Evolutionary conservation across 257 asterid species (phyloP), one percentile per base, ranked within the genome.

Genomic region (Plectranthus barbatus): DNA sequence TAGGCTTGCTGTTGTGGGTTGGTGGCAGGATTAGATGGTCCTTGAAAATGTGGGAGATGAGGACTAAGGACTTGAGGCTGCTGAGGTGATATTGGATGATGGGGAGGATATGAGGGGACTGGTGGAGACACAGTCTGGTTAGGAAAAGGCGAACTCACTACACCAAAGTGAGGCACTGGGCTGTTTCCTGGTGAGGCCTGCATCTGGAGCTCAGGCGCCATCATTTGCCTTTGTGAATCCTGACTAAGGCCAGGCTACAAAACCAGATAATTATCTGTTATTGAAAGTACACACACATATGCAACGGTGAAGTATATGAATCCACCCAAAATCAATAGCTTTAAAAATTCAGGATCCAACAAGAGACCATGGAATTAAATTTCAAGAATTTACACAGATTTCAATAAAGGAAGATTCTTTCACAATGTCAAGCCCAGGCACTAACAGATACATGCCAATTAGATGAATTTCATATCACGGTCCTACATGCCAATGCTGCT

Each of bases 1-100:
- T 79, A 83, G 29, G 88, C 84, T 76, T 83, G 96, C 57, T 86
- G 91, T 75, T 90, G 97, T 19, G 85, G 60, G 55, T 47, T 81
- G 62, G 83, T 65, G 55, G 80, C 71, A 46, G 81, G 95, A 76
- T 78, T 92, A 44, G 81, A 52, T 13, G 74, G 64, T 61, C 92
- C 97, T 65, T 79, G 94, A 75, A 85, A 71, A 63, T 78, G 87
- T 9, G 83, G 66, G 60, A 76, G 83, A 44, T 74, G 84, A 56
- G 83, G 74, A 59, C 62, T 52, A 50, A 48, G 83, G 57, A 76
- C 74, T 62, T 79, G 86, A 49, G 80, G 68, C 54, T 59, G 83
- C 42, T 73, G 85, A 2, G 76, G 80, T 24, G 87, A 64, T 26
- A 81, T 39, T 52, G 81, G 80, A 48, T 83, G 84, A 56, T 80